Conservation (phyloP, 2,329 filamentous ascomycete species). For the Epichloe coenophiala region DNA sequence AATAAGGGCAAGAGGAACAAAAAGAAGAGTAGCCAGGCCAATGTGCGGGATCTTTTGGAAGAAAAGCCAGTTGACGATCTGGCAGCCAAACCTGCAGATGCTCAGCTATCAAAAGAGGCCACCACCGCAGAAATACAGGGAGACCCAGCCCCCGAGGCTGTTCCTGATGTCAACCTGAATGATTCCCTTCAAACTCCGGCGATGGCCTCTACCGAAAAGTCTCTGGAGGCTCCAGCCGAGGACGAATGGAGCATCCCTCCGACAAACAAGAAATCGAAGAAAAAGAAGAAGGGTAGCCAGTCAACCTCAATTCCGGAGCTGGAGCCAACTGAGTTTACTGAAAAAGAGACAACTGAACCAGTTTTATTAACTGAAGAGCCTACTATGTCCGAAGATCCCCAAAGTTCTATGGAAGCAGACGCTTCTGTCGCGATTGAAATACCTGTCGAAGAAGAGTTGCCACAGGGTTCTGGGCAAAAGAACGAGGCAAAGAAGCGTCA, state of each 20-base stretch:
- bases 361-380: conserved; percentile 1
- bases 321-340: not conserved
- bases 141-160: not conserved
- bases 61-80: conserved; percentile 1
- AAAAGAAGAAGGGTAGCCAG: conserved; percentile 20
- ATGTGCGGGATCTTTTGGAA: conserved; percentile 5
- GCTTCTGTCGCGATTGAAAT: not conserved
- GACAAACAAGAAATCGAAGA: conserved; percentile 15
- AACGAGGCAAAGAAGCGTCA: conserved; percentile 8
- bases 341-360: not conserved
- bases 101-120: not conserved
- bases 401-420: not conserved
- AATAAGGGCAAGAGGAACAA: conserved; percentile 23
- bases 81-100: not conserved
- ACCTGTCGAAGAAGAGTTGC: not conserved
- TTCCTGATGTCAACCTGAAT: not conserved
- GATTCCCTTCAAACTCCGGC: not conserved
- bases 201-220: not conserved
- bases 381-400: not conserved
- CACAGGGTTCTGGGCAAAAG: conserved; percentile 7
- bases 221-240: conserved; percentile 6
- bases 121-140: not conserved
- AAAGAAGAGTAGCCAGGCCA: conserved; percentile 14
- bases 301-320: not conserved
- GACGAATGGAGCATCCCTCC: conserved; percentile 8